Conservation (phyloP, 306 rosid genomes). For the Biancaea sappan region DNA sequence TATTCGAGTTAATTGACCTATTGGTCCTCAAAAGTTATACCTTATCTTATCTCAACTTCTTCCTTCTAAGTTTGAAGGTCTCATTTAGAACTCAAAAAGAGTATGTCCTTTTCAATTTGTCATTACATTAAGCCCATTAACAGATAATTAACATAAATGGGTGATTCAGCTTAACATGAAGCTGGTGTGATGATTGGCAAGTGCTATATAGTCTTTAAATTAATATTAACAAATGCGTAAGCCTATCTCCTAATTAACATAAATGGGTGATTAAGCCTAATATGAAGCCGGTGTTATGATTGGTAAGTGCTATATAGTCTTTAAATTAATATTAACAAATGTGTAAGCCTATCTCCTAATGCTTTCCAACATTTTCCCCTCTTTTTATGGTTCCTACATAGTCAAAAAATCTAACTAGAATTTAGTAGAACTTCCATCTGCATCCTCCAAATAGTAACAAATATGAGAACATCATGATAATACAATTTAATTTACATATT, state of each 20-base stretch:
- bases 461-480: slow-evolving; percentile 11
- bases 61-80: not conserved
- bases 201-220: not conserved
- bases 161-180: not conserved
- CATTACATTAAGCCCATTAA: not conserved
- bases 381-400: not conserved
- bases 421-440: not conserved
- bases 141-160: not conserved
- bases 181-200: not conserved
- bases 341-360: not conserved
- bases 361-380: not conserved
- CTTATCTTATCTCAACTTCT: not conserved
- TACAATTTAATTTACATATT: not conserved
- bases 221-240: no score
- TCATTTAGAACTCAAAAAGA: not conserved
- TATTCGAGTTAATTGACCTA: no score
- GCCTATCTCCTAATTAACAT: no score
- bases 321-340: no score
- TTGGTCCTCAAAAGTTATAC: not conserved
- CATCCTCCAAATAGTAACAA: slow-evolving; percentile 4
- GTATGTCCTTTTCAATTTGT: not conserved
- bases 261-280: no score
- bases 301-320: no score
- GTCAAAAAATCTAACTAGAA: slow-evolving; percentile 7
- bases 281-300: no score